These are phyloP conservation scores for Francoa sonchifolia DNA, from an alignment of 441 rosid genomes.

Conservation along the genomic window DNA sequence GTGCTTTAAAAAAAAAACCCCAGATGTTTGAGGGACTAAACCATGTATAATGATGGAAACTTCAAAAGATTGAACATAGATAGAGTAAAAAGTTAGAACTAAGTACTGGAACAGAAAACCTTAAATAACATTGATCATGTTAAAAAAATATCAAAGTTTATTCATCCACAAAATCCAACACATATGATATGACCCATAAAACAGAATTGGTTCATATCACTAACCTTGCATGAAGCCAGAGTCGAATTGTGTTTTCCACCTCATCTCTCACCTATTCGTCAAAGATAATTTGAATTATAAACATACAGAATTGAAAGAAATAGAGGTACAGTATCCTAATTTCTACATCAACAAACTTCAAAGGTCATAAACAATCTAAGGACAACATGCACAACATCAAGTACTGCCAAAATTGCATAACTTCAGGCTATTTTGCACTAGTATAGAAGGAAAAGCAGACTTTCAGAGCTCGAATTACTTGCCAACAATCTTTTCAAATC, in stretches of 20 bases:
- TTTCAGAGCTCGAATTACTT: no score
- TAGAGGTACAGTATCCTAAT: not conserved
- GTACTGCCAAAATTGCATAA: not conserved
- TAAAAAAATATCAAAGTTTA: no score
- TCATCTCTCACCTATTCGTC: constrained; percentile 47
- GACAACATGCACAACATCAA: not conserved
- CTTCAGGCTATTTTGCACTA: not conserved
- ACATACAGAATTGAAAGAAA: not conserved
- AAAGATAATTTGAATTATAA: constrained; percentile 1
- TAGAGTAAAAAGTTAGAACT: no score
- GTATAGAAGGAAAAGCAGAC: no score
- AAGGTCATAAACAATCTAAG: not conserved
- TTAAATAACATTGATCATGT: no score
- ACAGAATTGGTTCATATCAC: constrained; percentile 5
- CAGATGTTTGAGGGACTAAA: no score
- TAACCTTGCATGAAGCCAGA: constrained; percentile 26
- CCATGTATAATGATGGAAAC: no score
- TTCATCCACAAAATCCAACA: no score
- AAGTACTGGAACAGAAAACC: no score
- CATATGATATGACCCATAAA: not conserved
- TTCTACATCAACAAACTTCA: not conserved
- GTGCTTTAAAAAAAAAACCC: no score
- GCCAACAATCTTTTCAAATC: no score
- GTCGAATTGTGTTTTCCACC: constrained; percentile 20
- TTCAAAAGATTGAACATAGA: no score